Percentiles rank a stretch among this genome's conserved stretches.
Conservation (phyloP, 2,329 filamentous ascomycete genomes). For the Rhinocladiella mackenziei region DNA sequence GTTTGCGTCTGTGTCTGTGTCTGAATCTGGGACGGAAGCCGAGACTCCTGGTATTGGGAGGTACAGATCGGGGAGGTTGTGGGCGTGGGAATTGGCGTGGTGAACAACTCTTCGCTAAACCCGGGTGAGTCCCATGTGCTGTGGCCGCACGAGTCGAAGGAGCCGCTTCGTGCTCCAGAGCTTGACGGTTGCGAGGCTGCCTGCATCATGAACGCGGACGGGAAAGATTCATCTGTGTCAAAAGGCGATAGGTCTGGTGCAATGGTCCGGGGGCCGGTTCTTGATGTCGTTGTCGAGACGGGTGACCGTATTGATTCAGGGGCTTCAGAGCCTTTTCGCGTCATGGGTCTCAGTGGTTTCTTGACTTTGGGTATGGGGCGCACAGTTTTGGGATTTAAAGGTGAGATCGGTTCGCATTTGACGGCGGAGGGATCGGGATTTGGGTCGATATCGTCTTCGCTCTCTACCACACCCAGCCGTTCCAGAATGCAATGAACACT, state of each 20-base stretch:
- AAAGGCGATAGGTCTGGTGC: not conserved
- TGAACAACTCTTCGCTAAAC: slow-evolving; percentile 9
- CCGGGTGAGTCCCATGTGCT: slow-evolving; percentile 8
- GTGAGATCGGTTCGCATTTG: slow-evolving; percentile 1
- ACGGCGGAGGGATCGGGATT: not conserved
- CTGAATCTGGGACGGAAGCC: not conserved
- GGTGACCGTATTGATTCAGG: not conserved
- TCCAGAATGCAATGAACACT: slow-evolving; percentile 21
- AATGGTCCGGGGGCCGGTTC: too few relatives aligned
- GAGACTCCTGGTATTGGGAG: not conserved
- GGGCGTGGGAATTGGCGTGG: slow-evolving; percentile 10
- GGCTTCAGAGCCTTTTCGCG: not conserved
- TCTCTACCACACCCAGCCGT: slow-evolving; percentile 24
- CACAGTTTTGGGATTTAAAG: not conserved
- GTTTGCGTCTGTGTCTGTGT: not conserved
- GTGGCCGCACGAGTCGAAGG: not conserved
- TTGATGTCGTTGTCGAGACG: too few relatives aligned
- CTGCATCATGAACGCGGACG: not conserved
- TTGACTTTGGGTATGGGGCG: not conserved
- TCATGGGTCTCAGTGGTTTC: not conserved
- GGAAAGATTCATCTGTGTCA: not conserved
- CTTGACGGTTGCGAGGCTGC: not conserved
- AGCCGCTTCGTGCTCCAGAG: not conserved
- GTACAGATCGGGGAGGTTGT: not conserved
- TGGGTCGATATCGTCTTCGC: slow-evolving; percentile 21